Evolutionary conservation across 1,139 yeast genomes (phyloP), one percentile per base, ranked within the genome.

Genomic region (Saccharomyces hybrid): DNA sequence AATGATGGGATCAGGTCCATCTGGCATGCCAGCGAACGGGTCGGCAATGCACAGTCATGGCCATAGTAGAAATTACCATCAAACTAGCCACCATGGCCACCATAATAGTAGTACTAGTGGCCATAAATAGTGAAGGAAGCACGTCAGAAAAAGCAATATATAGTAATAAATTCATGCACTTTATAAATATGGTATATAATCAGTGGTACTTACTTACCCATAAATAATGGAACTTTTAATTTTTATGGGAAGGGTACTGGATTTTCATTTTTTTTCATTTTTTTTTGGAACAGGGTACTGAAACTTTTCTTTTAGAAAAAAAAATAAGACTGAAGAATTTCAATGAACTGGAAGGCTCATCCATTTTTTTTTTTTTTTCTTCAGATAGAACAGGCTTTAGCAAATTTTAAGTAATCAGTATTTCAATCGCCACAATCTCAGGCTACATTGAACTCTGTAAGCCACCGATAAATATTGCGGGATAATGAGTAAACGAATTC

Each of bases 1-100:
- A 16, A 57, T 64, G 61, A 60, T 61, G 57, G 63, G 59, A 25
- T 52, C 58, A 44, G 56, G 51, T 20, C 44, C 44, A 5, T 38
- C 44, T 38, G 56, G 56, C 26, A 47, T 51, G 50, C 34, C 51
- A 14, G 53, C 50, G 25, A 52, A 23, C 34, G 47, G 53, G 28
- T 53, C 55, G 28, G 55, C 57, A 26, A 52, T 52, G 25, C 57
- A 58, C 52, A 61, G 57, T 48, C 60, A 57, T 28, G 57, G 56
- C 47, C 55, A 59, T 28, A 51, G 54, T 49, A 56, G 61, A 46
- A 52, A 60, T 42, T 58, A 59, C 47, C 57, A 57, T 32, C 61
- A 62, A 49, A 57, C 59, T 49, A 57, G 50, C 44, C 60, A 52
- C 46, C 57, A 56, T 44, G 54, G 55, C 46, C 54, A 57, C 48